Evolutionary conservation across 176 grass and related monocot species (phyloP), one percentile per base, ranked within the genome.

Genomic region (Puccinellia tenuiflora): DNA sequence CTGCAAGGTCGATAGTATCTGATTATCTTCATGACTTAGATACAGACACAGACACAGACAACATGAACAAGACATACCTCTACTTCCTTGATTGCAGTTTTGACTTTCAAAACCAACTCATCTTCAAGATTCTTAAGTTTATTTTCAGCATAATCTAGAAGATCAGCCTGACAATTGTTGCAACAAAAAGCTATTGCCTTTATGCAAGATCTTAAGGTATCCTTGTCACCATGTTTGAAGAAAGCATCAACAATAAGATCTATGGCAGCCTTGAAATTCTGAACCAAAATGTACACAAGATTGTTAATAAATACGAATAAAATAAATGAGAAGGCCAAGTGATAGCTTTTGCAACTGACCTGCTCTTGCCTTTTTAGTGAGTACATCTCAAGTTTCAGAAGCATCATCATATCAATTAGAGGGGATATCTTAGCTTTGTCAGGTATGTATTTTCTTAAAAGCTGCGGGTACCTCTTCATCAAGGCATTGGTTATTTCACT

Each of bases 181-280:
- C 92, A 93, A 85, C 96, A 98, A 82, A 96, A 93, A 52, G 81
- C 76, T 86, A 98, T 90, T 66, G 91, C 88, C 64, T 91, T 95
- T 80, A 93, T 92, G 69, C 96, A 98, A 83, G 96, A 98, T 78
- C 96, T 93, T 85, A 98, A 84, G 20, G 91, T 77, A 71, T 88
- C 93, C 87, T 98, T 98, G 74, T 98, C 93, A 65, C 96, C 92
- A 85, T 98, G 96, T 82, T 98, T 98, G 74, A 98, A 98, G 76
- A 98, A 98, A 20, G 93, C 96, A 92, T 98, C 96, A 76, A 51
- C 31, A 14, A 98, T 90, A 30, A 95, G 87, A 79, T 98, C 91
- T 83, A 98, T 80, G 80, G 85, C 83, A 70, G 85, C 88, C 83
- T 92, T 98, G 81, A 98, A 95, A 92, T 98, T 88, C 96, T 98